Conservation (phyloP, 495 filamentous ascomycete genomes). For the Stereocaulon alpinum region DNA sequence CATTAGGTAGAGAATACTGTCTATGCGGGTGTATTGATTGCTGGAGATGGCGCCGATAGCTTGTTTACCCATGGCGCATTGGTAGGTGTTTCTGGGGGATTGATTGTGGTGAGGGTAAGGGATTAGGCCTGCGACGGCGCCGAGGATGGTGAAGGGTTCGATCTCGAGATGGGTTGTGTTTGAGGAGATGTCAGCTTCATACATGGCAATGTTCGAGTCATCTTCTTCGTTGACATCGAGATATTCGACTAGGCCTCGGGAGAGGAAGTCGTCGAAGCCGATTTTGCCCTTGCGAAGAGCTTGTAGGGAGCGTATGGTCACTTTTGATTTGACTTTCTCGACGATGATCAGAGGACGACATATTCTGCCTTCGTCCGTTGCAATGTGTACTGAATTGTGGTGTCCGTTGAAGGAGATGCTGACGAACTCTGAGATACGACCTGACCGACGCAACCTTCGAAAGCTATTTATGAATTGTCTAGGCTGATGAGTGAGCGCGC, state of each 20-base stretch:
- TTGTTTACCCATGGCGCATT: constrained; percentile 99
- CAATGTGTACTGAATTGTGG: constrained; percentile 83
- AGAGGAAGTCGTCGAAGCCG: constrained; percentile 88
- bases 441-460: constrained; percentile 71
- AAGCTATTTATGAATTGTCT: constrained; percentile 77
- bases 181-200: constrained; percentile 68
- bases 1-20: constrained; percentile 90
- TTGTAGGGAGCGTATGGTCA: constrained; percentile 64
- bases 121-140: constrained; percentile 94
- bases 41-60: constrained; percentile 95
- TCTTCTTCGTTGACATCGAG: constrained; percentile 98
- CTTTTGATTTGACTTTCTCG: constrained; percentile 68
- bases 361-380: constrained; percentile 92
- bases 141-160: constrained; percentile 93
- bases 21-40: constrained; percentile 92
- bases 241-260: constrained; percentile 83
- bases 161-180: constrained; percentile 92
- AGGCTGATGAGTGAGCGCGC: constrained; percentile 70
- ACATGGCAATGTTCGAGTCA: constrained; percentile 82
- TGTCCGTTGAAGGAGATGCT: constrained; percentile 93
- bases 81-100: constrained; percentile 96
- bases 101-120: constrained; percentile 99
- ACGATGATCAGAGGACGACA: constrained; percentile 93
- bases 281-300: constrained; percentile 69
- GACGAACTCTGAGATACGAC: constrained; percentile 85